Conservation (phyloP, 306 rosid species). For the Dalbergia cochinchinensis region DNA sequence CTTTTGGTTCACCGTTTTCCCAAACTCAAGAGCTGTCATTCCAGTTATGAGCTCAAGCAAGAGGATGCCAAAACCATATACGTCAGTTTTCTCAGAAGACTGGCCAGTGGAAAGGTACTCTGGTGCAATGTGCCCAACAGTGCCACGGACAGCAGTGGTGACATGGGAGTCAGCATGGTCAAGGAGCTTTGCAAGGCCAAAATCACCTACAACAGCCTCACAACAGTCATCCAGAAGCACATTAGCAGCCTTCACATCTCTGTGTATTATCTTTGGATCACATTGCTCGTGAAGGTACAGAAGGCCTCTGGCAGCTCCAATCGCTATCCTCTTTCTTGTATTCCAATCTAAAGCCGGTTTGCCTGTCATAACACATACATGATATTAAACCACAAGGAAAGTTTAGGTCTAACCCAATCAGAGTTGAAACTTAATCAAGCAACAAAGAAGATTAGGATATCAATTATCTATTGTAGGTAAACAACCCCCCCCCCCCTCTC, state of each 20-base stretch:
- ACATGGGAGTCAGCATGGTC: slow-evolving; percentile 97
- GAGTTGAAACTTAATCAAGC: slow-evolving; percentile 11
- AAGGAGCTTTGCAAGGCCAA: slow-evolving; percentile 98
- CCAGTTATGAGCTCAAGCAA: slow-evolving; percentile 96
- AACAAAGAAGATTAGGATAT: neutral
- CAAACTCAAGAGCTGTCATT: slow-evolving; percentile 93
- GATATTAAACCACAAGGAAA: slow-evolving; percentile 5
- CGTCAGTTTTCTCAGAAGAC: slow-evolving; percentile 98
- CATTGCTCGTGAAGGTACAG: slow-evolving; percentile 95
- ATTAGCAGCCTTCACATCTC: slow-evolving; percentile 99
- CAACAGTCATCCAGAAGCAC: slow-evolving; percentile 87
- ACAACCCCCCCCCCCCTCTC: too few species aligned
- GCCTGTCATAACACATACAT: slow-evolving; percentile 55
- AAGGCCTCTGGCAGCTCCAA: slow-evolving; percentile 98
- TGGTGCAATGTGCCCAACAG: slow-evolving; percentile 97
- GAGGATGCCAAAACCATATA: slow-evolving; percentile 94
- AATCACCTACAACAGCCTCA: slow-evolving; percentile 96
- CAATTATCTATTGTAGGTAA: neutral
- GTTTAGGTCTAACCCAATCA: neutral
- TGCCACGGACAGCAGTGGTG: slow-evolving; percentile 98
- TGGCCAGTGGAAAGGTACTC: slow-evolving; percentile 99
- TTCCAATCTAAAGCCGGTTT: slow-evolving; percentile 96
- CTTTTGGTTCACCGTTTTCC: slow-evolving; percentile 86
- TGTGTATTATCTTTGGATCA: slow-evolving; percentile 96
- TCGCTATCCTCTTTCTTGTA: slow-evolving; percentile 91